phyloP scores from a whole-genome alignment of 2,329 filamentous ascomycete genomes.

The Talaromyces sp. region DNA sequence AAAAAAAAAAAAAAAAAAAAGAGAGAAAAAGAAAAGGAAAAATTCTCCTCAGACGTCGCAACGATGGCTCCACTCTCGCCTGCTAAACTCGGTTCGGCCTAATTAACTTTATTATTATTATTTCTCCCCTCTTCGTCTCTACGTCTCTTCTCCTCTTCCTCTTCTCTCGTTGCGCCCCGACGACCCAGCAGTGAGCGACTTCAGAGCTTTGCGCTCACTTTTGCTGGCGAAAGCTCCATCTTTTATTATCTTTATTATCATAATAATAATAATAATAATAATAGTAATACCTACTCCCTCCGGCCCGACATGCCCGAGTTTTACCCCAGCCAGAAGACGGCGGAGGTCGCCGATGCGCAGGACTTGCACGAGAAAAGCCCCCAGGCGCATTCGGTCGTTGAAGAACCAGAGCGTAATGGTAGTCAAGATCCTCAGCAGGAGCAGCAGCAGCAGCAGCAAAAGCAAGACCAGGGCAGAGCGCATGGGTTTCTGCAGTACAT shows the following conservation, averaged over 20 bases:
- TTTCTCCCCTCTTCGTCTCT: not conserved
- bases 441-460: constrained; percentile 5
- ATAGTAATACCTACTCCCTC: not conserved
- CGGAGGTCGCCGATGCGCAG: constrained; percentile 1
- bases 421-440: constrained; percentile 2
- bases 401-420: constrained; percentile 4
- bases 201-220: constrained; percentile 55
- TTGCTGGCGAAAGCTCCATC: constrained; percentile 44
- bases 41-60: not conserved
- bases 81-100: not conserved
- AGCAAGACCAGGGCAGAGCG: not conserved
- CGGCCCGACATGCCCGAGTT: not conserved
- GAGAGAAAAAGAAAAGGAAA: not conserved
- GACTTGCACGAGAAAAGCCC: constrained; percentile 3
- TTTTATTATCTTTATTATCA: constrained; percentile 10
- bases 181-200: constrained; percentile 45
- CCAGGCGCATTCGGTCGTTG: constrained; percentile 2
- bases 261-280: constrained; percentile 22
- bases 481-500: constrained; percentile 8
- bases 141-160: not conserved
- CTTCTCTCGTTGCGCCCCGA: constrained; percentile 7
- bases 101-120: not conserved
- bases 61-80: not conserved
- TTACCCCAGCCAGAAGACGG: constrained; percentile 2
- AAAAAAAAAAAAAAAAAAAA: not conserved